These are phyloP conservation scores for Syncephalastrum sp. DNA, from an alignment of 371 early-diverging fungal genomes.

Conservation along the genomic window DNA sequence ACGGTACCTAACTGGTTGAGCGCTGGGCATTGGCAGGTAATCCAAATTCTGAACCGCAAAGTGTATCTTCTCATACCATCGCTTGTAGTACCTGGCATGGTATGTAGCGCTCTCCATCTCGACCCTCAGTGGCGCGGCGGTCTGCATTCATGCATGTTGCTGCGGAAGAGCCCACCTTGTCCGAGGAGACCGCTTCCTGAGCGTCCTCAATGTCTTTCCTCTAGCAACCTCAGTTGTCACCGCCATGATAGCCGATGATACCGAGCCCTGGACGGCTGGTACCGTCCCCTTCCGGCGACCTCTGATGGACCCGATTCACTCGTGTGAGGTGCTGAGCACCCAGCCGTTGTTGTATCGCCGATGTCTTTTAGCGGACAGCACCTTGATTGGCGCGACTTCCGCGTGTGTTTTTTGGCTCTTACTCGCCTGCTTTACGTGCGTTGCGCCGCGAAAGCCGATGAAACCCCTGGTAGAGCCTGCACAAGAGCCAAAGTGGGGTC, in stretches of 20 bases:
- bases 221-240: slow-evolving; percentile 8
- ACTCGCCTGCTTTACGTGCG: slow-evolving; percentile 5
- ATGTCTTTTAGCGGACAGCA: slow-evolving; percentile 16
- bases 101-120: slow-evolving; percentile 23
- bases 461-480: neutral
- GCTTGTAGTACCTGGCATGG: slow-evolving; percentile 27
- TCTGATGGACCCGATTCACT: slow-evolving; percentile 19
- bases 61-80: neutral
- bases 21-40: slow-evolving; percentile 38
- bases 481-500: slow-evolving; percentile 18
- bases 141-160: slow-evolving; percentile 27
- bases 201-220: slow-evolving; percentile 16
- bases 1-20: slow-evolving; percentile 25
- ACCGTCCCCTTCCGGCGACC: slow-evolving; percentile 24
- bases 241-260: slow-evolving; percentile 15
- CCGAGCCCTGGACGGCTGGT: slow-evolving; percentile 37
- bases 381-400: slow-evolving; percentile 7
- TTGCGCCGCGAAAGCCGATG: neutral
- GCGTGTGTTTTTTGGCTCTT: slow-evolving; percentile 11
- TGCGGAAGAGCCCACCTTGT: slow-evolving; percentile 21
- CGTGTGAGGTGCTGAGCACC: slow-evolving; percentile 21
- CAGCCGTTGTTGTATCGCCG: slow-evolving; percentile 5
- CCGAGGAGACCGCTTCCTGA: slow-evolving; percentile 23
- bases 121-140: slow-evolving; percentile 13
- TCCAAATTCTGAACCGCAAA: neutral